Evolutionary conservation across 1,284 basidiomycete species (phyloP).

Genomic region (Ganoderma lucidum): DNA sequence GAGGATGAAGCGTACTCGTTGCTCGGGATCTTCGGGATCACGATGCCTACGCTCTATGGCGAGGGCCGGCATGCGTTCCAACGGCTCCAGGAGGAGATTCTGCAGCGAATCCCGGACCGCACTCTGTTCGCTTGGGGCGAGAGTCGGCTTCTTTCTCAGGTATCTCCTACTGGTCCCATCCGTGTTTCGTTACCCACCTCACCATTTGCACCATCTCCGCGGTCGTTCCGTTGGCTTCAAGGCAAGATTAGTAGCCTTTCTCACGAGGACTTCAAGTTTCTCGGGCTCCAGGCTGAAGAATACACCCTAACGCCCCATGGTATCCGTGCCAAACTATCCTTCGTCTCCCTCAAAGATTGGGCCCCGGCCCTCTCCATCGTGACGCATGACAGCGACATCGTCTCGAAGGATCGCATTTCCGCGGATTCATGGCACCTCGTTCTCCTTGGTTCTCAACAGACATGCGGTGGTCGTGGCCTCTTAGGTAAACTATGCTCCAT

Average conservation of each 20-base stretch:
- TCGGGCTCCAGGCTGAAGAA: background rate
- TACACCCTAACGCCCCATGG: background rate
- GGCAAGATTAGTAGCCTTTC: too few species aligned
- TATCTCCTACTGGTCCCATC: too few species aligned
- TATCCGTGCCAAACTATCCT: background rate
- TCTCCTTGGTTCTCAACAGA: too few species aligned
- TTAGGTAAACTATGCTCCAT: too few species aligned
- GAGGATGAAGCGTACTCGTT: conserved; percentile 14
- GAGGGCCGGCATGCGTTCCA: conserved; percentile 7
- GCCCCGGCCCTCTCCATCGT: background rate
- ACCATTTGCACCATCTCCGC: background rate
- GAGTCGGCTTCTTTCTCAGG: background rate
- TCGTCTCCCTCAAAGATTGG: background rate
- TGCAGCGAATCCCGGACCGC: background rate
- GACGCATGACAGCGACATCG: background rate
- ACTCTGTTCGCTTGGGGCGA: background rate
- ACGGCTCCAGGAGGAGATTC: conserved; percentile 12
- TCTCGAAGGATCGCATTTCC: too few species aligned
- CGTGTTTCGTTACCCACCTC: background rate
- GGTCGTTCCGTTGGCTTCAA: background rate
- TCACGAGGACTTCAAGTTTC: background rate
- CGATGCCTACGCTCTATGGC: conserved; percentile 12
- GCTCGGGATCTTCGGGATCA: conserved; percentile 11
- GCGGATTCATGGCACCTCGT: background rate
- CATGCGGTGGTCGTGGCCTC: too few species aligned